phyloP scores from a whole-genome alignment of 768 basidiomycete species.

The Pleurotus ostreatus region DNA sequence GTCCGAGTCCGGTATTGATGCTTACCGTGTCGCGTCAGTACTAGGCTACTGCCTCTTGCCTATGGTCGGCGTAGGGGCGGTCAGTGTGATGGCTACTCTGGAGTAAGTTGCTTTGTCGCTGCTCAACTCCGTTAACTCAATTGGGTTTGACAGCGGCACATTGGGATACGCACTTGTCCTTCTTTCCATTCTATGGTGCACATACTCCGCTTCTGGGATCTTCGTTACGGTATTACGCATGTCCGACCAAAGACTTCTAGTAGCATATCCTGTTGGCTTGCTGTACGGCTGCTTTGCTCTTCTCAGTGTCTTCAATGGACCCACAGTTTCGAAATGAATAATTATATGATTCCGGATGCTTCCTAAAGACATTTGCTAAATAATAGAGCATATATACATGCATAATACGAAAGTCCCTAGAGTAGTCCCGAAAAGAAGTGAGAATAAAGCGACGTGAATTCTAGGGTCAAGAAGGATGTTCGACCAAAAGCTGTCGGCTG shows the following conservation, averaged over 20 bases:
- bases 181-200: conserved; percentile 92
- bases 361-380: background rate
- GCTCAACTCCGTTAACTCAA: conserved; percentile 11
- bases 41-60: conserved; percentile 95
- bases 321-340: background rate
- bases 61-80: conserved; percentile 90
- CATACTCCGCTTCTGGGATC: conserved; percentile 91
- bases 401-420: background rate
- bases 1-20: conserved; percentile 93
- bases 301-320: conserved; percentile 75
- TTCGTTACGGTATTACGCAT: conserved; percentile 94
- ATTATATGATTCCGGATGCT: background rate
- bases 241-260: conserved; percentile 91
- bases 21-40: conserved; percentile 92
- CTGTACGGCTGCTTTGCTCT: conserved; percentile 94
- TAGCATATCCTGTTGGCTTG: conserved; percentile 94
- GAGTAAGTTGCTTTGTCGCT: conserved; percentile 56
- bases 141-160: conserved; percentile 51
- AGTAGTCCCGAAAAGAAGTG: too few species aligned
- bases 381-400: conserved; percentile 3
- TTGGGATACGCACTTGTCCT: conserved; percentile 83
- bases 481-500: conserved; percentile 60
- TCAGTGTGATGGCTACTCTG: conserved; percentile 82
- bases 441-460: too few species aligned
- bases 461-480: conserved; percentile 11